Evolutionary conservation across 805 yeast species (phyloP), one percentile per base, ranked within the genome.

Genomic region (Metschnikowia borealis): DNA sequence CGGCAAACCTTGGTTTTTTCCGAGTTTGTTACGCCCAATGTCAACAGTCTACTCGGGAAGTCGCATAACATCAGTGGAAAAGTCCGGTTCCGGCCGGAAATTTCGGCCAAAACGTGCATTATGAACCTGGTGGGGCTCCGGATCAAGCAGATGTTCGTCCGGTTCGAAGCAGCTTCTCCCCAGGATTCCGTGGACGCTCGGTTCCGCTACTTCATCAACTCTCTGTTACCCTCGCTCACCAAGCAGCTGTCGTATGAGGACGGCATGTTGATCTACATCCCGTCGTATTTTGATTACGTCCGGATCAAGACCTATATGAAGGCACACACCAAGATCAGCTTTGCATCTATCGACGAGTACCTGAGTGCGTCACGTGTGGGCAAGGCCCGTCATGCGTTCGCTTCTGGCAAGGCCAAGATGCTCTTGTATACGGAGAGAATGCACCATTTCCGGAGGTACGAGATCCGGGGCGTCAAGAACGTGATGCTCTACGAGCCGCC

Each of bases 391-490:
- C 78, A 88, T 6, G 69, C 77, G 36, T 94, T 94, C 63, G 80
- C 78, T 32, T 76, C 80, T 38, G 79, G 79, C 2, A 77, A 83
- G 49, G 70, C 74, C 31, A 84, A 87, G 60, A 77, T 92, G 26
- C 65, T 94, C 71, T 68, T 94, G n/a, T 92, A 92, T 68, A 88
- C 97, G 0, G 98, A 92, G 62, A 84, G 99, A 76, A 73, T 92
- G 64, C 98, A 94, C 67, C 94, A 89, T 63, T 94, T 84, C 72
- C 81, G 96, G 56, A 78, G 98, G 47, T 91, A 80, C 65, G 91
- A 87, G 51, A 74, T 94, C 46, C 81, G 78, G 52, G 98, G 98
- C 26, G 96, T 89, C 20, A 85, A 87, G 62, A 86, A 84, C 49
- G 77, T 94, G 15, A 65, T 92, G 6, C 82, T 94, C 71, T 94